Evolutionary conservation across 345 rosid species (phyloP), one percentile per base, ranked within the genome.

Genomic region (Salix dunnii): DNA sequence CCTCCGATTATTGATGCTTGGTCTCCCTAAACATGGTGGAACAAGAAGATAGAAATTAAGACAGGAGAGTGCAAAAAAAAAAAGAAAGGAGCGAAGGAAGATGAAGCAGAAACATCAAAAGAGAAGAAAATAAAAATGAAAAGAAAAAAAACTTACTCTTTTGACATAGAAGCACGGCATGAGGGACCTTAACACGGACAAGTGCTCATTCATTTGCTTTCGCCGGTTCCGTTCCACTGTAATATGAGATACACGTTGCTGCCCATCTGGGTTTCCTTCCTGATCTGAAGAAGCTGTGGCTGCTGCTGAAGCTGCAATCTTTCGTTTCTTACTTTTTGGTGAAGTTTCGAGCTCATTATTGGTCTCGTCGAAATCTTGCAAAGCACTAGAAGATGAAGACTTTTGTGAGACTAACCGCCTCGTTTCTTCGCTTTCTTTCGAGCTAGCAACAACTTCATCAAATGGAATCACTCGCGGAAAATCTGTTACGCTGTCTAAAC

Each of bases 141-240:
- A n/a, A 55, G n/a, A 4, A 33, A 33, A 33, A 33, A 33, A 33
- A n/a, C 86, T 80, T 84, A 94, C 99, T 78, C 99, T 89, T 83
- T 96, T 96, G 88, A 96, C 97, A 78, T 96, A 94, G 92, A 96
- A 96, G 83, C 96, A 87, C 81, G 99, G 99, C 98, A 92, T 94
- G 51, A 96, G 87, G 5, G 97, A 91, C 78, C 99, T 88, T 71
- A 96, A 85, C 38, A 94, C 96, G 0, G 92, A 83, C 58, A 96
- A 79, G 79, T 94, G 90, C 69, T 94, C 97, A 76, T 94, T 96
- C 99, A 96, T 96, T 82, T 94, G 98, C 90, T 94, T 96, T 78
- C 99, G 85, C 81, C 99, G 90, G 87, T 96, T 96, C 27, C 98
- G 91, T 78, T 96, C 99, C 77, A 96, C 97, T 3, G 97, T 91